These are phyloP conservation scores for Cercospora sp. DNA, from an alignment of 2,329 filamentous ascomycete genomes.

Conservation along the genomic window DNA sequence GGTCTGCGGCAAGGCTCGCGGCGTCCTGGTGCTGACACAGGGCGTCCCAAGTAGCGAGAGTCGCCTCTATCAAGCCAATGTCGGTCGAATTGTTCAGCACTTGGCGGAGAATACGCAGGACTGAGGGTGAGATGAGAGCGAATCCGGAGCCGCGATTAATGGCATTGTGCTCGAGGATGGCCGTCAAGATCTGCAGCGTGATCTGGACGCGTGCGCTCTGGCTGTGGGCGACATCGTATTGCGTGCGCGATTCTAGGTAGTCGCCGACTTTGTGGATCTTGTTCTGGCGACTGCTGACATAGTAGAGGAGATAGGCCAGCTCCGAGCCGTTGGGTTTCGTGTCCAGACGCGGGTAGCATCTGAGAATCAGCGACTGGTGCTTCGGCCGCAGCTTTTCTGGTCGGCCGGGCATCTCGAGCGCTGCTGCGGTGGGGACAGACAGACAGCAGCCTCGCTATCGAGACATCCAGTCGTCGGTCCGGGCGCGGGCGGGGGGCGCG, in stretches of 20 bases:
- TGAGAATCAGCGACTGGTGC: slow-evolving; percentile 92
- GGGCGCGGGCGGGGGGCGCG: background rate
- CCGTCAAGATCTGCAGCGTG: slow-evolving; percentile 86
- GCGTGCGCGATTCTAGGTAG: slow-evolving; percentile 92
- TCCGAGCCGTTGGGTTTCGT: slow-evolving; percentile 96
- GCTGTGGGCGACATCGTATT: slow-evolving; percentile 84
- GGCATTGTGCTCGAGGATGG: slow-evolving; percentile 77
- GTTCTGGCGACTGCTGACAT: slow-evolving; percentile 87
- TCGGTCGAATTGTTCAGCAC: slow-evolving; percentile 78
- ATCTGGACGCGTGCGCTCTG: slow-evolving; percentile 86
- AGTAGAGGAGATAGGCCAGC: slow-evolving; percentile 94
- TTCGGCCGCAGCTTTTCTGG: slow-evolving; percentile 74
- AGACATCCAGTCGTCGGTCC: background rate
- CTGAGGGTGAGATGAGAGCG: slow-evolving; percentile 74
- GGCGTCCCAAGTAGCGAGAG: slow-evolving; percentile 78
- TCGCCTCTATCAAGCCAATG: slow-evolving; percentile 90
- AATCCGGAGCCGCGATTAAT: slow-evolving; percentile 74
- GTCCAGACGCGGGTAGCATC: slow-evolving; percentile 93
- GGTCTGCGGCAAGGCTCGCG: slow-evolving; percentile 80
- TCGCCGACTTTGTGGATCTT: slow-evolving; percentile 95
- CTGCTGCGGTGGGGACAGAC: background rate
- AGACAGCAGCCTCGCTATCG: background rate
- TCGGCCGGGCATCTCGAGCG: slow-evolving; percentile 18
- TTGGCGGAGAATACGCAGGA: slow-evolving; percentile 79
- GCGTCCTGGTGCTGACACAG: slow-evolving; percentile 89